Evolutionary conservation across 129 eudicot genomes (phyloP).

Genomic region (Silybum marianum): DNA sequence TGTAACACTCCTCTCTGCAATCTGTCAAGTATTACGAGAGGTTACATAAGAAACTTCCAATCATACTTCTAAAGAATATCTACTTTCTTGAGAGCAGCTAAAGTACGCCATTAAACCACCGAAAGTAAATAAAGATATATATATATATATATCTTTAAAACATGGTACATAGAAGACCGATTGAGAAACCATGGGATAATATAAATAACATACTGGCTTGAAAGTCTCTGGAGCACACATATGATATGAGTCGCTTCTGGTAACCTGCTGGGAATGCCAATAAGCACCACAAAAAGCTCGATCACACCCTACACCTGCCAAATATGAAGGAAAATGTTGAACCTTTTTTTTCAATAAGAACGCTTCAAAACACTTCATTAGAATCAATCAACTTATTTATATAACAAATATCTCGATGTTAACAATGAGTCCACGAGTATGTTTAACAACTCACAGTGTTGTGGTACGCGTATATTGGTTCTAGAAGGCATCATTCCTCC

Average conservation of each 20-base stretch:
- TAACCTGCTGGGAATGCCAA: slow-evolving; percentile 70
- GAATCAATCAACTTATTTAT: neutral
- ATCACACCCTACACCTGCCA: slow-evolving; percentile 88
- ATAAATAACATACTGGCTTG: slow-evolving; percentile 59
- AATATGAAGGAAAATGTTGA: neutral
- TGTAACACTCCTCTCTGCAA: slow-evolving; percentile 50
- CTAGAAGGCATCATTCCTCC: slow-evolving; percentile 97
- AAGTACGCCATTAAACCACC: neutral
- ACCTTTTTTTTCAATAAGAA: neutral
- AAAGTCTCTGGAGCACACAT: slow-evolving; percentile 65
- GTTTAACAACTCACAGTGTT: slow-evolving; percentile 65
- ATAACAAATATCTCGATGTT: neutral
- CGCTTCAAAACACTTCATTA: neutral
- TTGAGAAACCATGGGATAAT: slow-evolving; percentile 1
- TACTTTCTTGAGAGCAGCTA: neutral
- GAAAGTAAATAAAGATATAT: neutral
- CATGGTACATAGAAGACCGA: neutral
- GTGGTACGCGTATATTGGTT: slow-evolving; percentile 54
- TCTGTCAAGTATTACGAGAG: slow-evolving; percentile 39
- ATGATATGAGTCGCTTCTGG: slow-evolving; percentile 46
- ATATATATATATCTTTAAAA: no score
- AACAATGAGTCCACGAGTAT: neutral
- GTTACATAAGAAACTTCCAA: neutral
- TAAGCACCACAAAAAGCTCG: slow-evolving; percentile 97
- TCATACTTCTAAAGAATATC: neutral